Evolutionary conservation across 495 filamentous ascomycete genomes (phyloP), one percentile per base, ranked within the genome.

Genomic region (Beverwykella pulmonaria): DNA sequence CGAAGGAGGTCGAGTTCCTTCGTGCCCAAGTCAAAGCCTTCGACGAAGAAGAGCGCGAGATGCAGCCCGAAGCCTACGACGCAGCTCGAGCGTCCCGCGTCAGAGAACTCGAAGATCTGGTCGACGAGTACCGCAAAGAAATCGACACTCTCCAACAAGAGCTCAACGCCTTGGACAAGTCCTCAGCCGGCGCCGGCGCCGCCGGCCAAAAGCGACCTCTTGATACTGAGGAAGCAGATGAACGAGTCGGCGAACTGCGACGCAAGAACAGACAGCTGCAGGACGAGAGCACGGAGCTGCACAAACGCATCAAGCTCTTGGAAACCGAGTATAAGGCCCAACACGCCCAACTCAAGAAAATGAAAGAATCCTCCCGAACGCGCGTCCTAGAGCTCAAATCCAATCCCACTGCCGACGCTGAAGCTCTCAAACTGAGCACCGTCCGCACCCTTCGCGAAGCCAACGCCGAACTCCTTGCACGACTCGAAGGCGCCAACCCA

Each of bases 1-100:
- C 91, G 22, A 96, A 96, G 71, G 95, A 99, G 74, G 91, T 95
- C 7, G 91, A 97, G 67, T 94, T 93, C 74, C 82, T 99, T 8
- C 89, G 95, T 17, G 93, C 90, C 4, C 94, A 99, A 71, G 79
- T 97, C 23, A 95, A 96, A 75, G 88, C 89, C 0, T 96, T 93
- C 61, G 93, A 97, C 65, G 84, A 87, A 25, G 95, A 98, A 76
- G 93, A 97, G 74, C 82, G 83, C 46, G 93, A 92, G 1, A 89
- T 96, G 78, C 86, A 93, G 60, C 82, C 87, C 1, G 89, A 91
- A 17, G 86, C 81, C 47, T 89, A 89, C 53, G 91, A 98, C 69
- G 84, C 88, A 61, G 83, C 88, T 57, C 96, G 92, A 72, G 76
- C 82, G 0, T 80, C 87, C 58, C 89, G 92, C 19, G 89, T 98